Percentiles rank a stretch among this genome's conserved stretches.
These are phyloP conservation scores for Cadophora sp. DNA, from an alignment of 2,329 filamentous ascomycete species.

Conservation along the genomic window DNA sequence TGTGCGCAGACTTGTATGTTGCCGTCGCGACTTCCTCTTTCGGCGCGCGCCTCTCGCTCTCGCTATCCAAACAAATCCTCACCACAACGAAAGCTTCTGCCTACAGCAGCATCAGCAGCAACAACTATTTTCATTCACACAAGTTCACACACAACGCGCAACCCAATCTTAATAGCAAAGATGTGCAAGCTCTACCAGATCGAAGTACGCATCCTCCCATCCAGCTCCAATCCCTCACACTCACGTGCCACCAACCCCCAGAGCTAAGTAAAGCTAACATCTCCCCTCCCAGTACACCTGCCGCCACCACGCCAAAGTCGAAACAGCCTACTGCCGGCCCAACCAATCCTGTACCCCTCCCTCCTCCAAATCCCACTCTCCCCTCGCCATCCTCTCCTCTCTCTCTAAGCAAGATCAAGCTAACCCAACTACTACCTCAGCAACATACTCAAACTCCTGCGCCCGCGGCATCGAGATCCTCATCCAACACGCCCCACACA, in stretches of 20 bases:
- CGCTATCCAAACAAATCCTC: constrained; percentile 4
- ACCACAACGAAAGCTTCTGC: not conserved
- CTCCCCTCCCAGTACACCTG: constrained; percentile 1
- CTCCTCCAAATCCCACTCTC: no score
- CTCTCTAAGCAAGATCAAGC: not conserved
- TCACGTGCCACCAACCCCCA: not conserved
- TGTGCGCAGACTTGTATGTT: not conserved
- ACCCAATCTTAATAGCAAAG: not conserved
- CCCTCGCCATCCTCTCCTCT: not conserved
- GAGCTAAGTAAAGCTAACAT: not conserved
- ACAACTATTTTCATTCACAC: not conserved
- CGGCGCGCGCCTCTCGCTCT: not conserved
- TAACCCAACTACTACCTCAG: not conserved
- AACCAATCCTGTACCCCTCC: not conserved
- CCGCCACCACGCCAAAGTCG: not conserved
- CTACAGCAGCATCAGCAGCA: not conserved
- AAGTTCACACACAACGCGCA: not conserved
- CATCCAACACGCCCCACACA: constrained; percentile 1
- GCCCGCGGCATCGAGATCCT: not conserved
- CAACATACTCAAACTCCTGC: not conserved
- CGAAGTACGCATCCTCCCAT: not conserved
- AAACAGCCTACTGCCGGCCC: not conserved
- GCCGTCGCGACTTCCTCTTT: not conserved
- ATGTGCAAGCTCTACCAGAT: constrained; percentile 12
- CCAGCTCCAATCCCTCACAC: not conserved